Base-by-base conservation (phyloP, 73 alveolate species). In the Paramecium tetraurelia region DNA sequence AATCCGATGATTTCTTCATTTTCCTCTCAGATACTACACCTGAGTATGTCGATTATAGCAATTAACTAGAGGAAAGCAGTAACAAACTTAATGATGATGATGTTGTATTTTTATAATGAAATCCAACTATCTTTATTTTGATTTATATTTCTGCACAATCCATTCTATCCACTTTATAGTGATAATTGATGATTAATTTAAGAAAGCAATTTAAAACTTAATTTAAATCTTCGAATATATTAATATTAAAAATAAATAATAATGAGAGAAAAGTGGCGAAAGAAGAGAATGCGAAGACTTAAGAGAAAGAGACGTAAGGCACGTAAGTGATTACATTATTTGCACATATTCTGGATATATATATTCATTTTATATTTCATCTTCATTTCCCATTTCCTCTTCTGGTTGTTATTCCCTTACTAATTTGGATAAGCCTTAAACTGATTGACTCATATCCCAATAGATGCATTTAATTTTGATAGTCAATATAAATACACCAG, bases 221-320 rank as follows among this genome's bases (percentile, higher is more conserved):
- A 63, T 63, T 63, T 63, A 63, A 63, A 63, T 63, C 84, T 63
- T 63, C 29, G 9, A 63, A 31, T 63, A 33, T 53, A 63, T 63
- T 63, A 63, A 63, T 63, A 63, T 63, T 63, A 63, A 63, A 53
- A 53, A 4, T 53, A 63, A 63, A 27, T 27, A 63, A 27, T 12
- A 89, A 89, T 89, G 94, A 89, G 94, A 89, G 94, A 89, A 50
- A 89, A 89, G 94, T 89, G 94, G 94, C 68, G 94, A 89, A 89
- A 89, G 94, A 89, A 89, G 90, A 89, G 94, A 89, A 89, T 89
- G 94, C 86, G 94, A 89, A 89, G 94, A 70, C 84, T 89, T 35
- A 89, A 89, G 87, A 89, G 94, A 89, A 89, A 89, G 94, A 89
- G 94, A 89, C 86, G 94, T 59, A 89, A 83, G 87, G 92, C 86